Conservation (phyloP, 768 basidiomycete species). For the Termitomyces sp. region DNA sequence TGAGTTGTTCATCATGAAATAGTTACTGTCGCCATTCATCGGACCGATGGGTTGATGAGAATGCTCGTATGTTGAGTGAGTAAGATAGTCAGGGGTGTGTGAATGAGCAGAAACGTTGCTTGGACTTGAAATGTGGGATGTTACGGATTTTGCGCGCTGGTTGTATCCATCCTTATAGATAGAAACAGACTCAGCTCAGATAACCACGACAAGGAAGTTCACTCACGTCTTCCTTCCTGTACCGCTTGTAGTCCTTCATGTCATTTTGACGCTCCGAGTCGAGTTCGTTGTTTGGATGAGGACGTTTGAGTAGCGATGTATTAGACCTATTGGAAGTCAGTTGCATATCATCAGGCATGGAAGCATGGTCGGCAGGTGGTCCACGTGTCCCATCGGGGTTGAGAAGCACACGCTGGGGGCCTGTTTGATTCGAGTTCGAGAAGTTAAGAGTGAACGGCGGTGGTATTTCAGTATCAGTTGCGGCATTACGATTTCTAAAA, state of each 20-base stretch:
- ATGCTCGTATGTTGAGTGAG: constrained; percentile 2
- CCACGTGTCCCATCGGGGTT: constrained; percentile 10
- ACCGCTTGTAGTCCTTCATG: constrained; percentile 1
- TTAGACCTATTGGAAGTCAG: not conserved
- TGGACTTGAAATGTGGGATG: constrained; percentile 5
- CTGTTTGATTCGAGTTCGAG: constrained; percentile 10
- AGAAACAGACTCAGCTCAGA: not conserved
- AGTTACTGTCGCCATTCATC: not conserved
- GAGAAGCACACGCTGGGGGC: constrained; percentile 13
- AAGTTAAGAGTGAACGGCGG: constrained; percentile 10
- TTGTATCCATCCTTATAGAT: constrained; percentile 6
- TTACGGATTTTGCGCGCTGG: constrained; percentile 1
- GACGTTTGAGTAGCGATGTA: constrained; percentile 3
- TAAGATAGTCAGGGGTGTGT: constrained; percentile 3
- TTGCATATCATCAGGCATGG: not conserved
- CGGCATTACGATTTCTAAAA: not conserved
- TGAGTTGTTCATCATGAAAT: not conserved
- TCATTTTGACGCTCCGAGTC: constrained; percentile 3
- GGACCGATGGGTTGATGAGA: constrained; percentile 3
- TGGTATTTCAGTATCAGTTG: not conserved
- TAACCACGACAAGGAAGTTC: not conserved
- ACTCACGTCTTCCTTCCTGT: constrained; percentile 8
- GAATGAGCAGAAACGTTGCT: not conserved
- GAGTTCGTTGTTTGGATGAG: not conserved
- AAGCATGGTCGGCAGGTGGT: not conserved